A percentile compares a stretch with the other conserved stretches of the same genome.
Conservation (phyloP, 768 basidiomycete species). For the Suillus spraguei region DNA sequence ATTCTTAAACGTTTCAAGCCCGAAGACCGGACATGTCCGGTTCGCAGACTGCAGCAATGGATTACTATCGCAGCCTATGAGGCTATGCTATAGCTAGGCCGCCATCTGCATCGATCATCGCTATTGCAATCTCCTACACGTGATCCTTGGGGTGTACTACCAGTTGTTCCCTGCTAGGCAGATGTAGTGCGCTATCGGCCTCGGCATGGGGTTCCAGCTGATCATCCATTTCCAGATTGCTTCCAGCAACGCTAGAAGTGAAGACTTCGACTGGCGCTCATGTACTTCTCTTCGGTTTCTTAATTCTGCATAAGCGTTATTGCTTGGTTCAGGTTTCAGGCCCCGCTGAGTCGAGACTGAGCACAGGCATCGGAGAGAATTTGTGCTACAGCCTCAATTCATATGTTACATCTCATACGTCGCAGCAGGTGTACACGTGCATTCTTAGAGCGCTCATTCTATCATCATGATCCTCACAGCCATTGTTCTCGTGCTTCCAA, state of each 20-base stretch:
- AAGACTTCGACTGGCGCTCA: background rate
- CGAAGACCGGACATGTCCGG: no score
- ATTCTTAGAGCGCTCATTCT: background rate
- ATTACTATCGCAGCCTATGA: no score
- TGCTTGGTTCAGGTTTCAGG: background rate
- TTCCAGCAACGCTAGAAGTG: background rate
- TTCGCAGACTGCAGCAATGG: no score
- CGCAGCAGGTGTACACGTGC: background rate
- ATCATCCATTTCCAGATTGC: background rate
- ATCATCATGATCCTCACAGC: background rate
- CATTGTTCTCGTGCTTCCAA: slow-evolving; percentile 1
- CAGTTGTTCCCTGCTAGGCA: no score
- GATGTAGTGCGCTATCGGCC: background rate
- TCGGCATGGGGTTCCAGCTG: background rate
- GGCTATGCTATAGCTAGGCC: no score
- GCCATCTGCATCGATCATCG: no score
- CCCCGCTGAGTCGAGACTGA: background rate
- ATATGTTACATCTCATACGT: background rate
- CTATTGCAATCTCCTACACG: no score
- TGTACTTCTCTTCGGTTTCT: background rate
- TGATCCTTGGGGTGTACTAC: no score
- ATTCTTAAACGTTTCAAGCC: no score
- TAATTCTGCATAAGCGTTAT: background rate
- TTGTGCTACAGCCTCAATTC: slow-evolving; percentile 1
- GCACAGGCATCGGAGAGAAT: background rate